Evolutionary conservation across 306 rosid genomes (phyloP).

Genomic region (Hippophae gyantsensis): DNA sequence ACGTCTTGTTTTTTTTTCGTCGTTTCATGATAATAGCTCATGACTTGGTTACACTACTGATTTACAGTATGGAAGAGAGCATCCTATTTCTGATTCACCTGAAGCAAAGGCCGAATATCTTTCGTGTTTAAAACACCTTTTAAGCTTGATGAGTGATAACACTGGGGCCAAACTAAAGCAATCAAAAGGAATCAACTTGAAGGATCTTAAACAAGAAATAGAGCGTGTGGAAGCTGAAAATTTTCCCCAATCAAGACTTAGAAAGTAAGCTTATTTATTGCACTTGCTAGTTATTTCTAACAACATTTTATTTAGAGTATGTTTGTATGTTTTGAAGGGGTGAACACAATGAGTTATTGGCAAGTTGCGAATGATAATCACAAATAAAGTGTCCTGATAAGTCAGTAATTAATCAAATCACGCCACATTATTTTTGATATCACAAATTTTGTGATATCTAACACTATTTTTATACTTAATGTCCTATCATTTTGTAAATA

Average conservation of each 20-base stretch:
- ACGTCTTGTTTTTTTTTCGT: not conserved
- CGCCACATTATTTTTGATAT: too few relatives aligned
- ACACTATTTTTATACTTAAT: too few relatives aligned
- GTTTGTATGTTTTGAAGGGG: too few relatives aligned
- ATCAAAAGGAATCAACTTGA: conserved; percentile 12
- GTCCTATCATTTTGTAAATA: too few relatives aligned
- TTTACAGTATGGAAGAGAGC: conserved; percentile 49
- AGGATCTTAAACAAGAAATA: conserved; percentile 36
- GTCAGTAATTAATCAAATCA: too few relatives aligned
- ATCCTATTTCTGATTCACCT: conserved; percentile 33
- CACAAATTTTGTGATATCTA: too few relatives aligned
- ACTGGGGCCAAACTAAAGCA: conserved; percentile 14
- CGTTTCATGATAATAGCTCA: not conserved
- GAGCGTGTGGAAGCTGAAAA: conserved; percentile 28
- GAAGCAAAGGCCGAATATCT: conserved; percentile 57
- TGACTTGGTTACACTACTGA: not conserved
- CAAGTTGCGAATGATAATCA: too few relatives aligned
- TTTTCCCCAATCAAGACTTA: conserved; percentile 16
- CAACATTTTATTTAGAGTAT: too few relatives aligned
- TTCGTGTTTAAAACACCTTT: conserved; percentile 59
- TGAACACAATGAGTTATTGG: too few relatives aligned
- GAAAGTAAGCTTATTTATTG: conserved; percentile 10
- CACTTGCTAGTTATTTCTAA: too few relatives aligned
- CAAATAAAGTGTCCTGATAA: too few relatives aligned
- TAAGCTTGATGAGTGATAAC: conserved; percentile 30